phyloP scores from a whole-genome alignment of 208 protist species.

The Strigomonas culicis region DNA sequence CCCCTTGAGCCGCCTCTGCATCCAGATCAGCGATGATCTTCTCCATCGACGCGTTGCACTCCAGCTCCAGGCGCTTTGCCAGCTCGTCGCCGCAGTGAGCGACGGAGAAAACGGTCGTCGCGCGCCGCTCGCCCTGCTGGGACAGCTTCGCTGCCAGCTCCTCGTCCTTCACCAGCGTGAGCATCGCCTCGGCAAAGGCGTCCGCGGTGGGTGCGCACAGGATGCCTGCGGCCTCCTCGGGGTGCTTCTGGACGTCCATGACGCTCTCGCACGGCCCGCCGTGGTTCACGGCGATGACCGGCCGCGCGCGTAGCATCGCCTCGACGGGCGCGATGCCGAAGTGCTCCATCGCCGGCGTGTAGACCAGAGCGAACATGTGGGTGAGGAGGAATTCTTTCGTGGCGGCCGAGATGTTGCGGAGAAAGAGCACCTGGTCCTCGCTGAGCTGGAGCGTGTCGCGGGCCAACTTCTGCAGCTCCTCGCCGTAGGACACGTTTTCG shows the following conservation, averaged over 20 bases:
- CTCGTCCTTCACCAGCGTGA: conserved; percentile 12
- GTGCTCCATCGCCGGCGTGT: conserved; percentile 94
- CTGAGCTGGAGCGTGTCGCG: conserved; percentile 23
- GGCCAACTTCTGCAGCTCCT: conserved; percentile 63
- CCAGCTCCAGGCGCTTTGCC: conserved; percentile 7
- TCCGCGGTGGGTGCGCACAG: conserved; percentile 50
- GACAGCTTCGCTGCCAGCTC: conserved; percentile 3
- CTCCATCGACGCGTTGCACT: neutral
- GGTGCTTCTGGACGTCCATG: conserved; percentile 17
- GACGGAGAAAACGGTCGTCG: neutral
- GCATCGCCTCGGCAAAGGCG: conserved; percentile 62
- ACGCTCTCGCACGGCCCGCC: conserved; percentile 95
- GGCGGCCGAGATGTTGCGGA: conserved; percentile 78
- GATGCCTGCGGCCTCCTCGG: conserved; percentile 36
- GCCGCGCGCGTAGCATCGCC: conserved; percentile 69
- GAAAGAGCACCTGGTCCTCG: conserved; percentile 49
- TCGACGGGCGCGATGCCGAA: conserved; percentile 94
- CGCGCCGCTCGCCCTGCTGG: neutral
- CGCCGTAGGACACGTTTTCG: conserved; percentile 82
- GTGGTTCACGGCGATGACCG: conserved; percentile 89
- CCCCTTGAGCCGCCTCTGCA: too few relatives aligned
- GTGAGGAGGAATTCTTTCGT: conserved; percentile 69
- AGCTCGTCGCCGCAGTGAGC: neutral
- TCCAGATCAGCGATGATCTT: neutral
- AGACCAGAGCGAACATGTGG: conserved; percentile 78